phyloP scores from a whole-genome alignment of 768 basidiomycete genomes.

The Galerina sulciceps region DNA sequence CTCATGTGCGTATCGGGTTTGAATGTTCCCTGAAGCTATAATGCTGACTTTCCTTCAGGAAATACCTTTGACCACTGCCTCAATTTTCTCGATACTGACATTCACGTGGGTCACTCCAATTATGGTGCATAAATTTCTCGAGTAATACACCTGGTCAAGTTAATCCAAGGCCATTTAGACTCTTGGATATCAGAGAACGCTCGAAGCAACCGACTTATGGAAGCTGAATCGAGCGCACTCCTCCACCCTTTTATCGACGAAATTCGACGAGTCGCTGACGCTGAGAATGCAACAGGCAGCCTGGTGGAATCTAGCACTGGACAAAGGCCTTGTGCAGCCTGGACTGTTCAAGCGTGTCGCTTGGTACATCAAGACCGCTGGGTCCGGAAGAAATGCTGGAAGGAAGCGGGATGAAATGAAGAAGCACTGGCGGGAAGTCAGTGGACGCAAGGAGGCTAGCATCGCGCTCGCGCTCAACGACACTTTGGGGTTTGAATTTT shows the following conservation, averaged over 20 bases:
- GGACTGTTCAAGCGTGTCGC: constrained; percentile 34
- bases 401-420: constrained; percentile 36
- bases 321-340: constrained; percentile 48
- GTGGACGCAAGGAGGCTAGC: constrained; percentile 52
- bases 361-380: constrained; percentile 44
- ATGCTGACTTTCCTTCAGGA: constrained; percentile 30
- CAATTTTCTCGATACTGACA: constrained; percentile 60
- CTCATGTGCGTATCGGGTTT: constrained; percentile 38
- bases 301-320: constrained; percentile 57
- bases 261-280: constrained; percentile 60
- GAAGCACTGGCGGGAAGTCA: constrained; percentile 46
- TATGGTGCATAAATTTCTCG: constrained; percentile 39
- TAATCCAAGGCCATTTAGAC: constrained; percentile 32
- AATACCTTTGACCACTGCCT: constrained; percentile 65
- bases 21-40: not conserved
- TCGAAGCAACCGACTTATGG: constrained; percentile 80
- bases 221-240: constrained; percentile 58
- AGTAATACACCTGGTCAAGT: not conserved
- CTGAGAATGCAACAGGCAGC: constrained; percentile 49
- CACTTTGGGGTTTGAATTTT: constrained; percentile 60
- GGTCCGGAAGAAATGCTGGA: constrained; percentile 24
- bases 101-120: constrained; percentile 69
- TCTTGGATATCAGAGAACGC: constrained; percentile 71
- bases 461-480: constrained; percentile 66
- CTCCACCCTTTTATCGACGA: constrained; percentile 50